Conservation (phyloP, 1,284 basidiomycete genomes). For the Meira miltonrushii region DNA sequence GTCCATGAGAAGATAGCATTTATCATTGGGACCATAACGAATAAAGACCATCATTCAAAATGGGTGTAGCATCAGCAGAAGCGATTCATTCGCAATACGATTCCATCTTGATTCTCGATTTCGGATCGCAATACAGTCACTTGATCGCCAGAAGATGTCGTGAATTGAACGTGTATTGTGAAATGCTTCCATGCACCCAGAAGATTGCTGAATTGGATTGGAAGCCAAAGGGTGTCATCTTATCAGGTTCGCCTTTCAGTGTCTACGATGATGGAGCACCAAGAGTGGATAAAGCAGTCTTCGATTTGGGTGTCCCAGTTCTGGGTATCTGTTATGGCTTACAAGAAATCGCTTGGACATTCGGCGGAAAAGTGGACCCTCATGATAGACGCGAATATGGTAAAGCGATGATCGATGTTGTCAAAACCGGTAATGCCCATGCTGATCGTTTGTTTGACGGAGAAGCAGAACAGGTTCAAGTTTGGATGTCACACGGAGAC, state of each 20-base stretch:
- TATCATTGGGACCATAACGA: background rate
- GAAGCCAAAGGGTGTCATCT: slow-evolving; percentile 94
- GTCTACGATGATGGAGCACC: slow-evolving; percentile 91
- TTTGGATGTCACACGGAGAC: slow-evolving; percentile 99
- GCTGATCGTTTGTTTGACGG: slow-evolving; percentile 75
- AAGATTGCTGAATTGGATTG: slow-evolving; percentile 83
- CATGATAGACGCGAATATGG: slow-evolving; percentile 95
- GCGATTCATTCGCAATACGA: slow-evolving; percentile 91
- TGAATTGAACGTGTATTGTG: slow-evolving; percentile 95
- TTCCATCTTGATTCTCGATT: slow-evolving; percentile 93
- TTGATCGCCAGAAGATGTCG: slow-evolving; percentile 96
- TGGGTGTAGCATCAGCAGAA: slow-evolving; percentile 23
- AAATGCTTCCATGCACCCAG: slow-evolving; percentile 94
- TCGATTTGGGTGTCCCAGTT: slow-evolving; percentile 80
- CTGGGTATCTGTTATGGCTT: slow-evolving; percentile 97
- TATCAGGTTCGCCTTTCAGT: slow-evolving; percentile 97
- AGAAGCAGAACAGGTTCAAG: slow-evolving; percentile 73
- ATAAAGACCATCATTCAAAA: background rate
- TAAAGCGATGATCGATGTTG: slow-evolving; percentile 73
- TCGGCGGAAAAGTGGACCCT: slow-evolving; percentile 79
- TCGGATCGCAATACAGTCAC: slow-evolving; percentile 98
- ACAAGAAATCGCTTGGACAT: slow-evolving; percentile 92
- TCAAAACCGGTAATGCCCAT: slow-evolving; percentile 61
- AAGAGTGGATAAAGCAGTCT: slow-evolving; percentile 92
- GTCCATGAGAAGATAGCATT: background rate